These are phyloP conservation scores for Penicillium verrucosum DNA, from an alignment of 2,329 filamentous ascomycete species.

Conservation along the genomic window DNA sequence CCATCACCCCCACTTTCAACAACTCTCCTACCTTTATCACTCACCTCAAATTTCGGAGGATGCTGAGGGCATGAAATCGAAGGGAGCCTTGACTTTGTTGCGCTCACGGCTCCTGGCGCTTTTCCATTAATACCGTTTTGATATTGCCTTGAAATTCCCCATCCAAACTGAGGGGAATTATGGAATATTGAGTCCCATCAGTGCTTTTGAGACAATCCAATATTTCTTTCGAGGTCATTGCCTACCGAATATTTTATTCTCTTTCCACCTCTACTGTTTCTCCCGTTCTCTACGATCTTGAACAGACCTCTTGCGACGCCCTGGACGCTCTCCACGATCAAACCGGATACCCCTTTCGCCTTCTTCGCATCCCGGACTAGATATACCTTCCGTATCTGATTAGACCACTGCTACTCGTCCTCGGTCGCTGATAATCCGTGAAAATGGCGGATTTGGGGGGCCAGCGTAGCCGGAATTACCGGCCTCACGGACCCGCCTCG, in stretches of 20 bases:
- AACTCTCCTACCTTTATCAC: conserved; percentile 8
- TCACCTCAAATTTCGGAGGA: conserved; percentile 24
- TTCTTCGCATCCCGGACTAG: conserved; percentile 6
- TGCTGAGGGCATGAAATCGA: conserved; percentile 41
- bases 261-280: conserved; percentile 19
- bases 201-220: conserved; percentile 16
- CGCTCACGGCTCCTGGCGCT: conserved; percentile 42
- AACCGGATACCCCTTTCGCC: conserved; percentile 23
- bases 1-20: conserved; percentile 13
- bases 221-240: conserved; percentile 16
- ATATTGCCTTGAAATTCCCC: conserved; percentile 18
- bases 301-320: conserved; percentile 34
- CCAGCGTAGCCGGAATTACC: conserved; percentile 60
- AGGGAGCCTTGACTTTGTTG: conserved; percentile 40
- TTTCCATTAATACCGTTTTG: conserved; percentile 25
- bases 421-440: conserved; percentile 6
- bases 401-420: not conserved
- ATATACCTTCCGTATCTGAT: conserved; percentile 4
- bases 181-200: conserved; percentile 27
- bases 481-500: conserved; percentile 54
- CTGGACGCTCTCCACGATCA: conserved; percentile 35
- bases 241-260: conserved; percentile 11
- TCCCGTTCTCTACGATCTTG: conserved; percentile 31
- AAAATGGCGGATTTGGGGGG: conserved; percentile 63
- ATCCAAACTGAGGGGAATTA: conserved; percentile 28